A percentile compares a stretch with the other conserved stretches of the same genome.
phyloP scores from a whole-genome alignment of 306 rosid genomes.

The Malus domestica region DNA sequence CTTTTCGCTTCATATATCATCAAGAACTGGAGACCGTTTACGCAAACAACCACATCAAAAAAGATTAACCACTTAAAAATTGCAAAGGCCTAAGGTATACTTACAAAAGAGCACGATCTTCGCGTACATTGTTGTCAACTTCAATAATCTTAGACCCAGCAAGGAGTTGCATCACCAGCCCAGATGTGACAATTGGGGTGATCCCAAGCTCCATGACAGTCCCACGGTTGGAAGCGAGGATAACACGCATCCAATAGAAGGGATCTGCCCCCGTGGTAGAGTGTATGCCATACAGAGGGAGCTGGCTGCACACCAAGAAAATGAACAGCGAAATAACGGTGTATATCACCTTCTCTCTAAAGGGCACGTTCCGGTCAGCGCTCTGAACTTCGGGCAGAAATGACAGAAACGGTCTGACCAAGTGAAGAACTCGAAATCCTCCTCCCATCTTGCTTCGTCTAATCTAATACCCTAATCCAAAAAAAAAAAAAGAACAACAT shows the following conservation, averaged over 20 bases:
- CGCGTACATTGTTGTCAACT: slow-evolving; percentile 91
- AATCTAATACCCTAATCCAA: slow-evolving; percentile 15
- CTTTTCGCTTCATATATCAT: background rate
- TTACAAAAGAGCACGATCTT: slow-evolving; percentile 91
- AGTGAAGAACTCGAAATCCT: slow-evolving; percentile 91
- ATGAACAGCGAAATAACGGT: slow-evolving; percentile 82
- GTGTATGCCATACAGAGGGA: slow-evolving; percentile 91
- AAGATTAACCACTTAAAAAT: background rate
- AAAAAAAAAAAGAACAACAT: too few relatives aligned
- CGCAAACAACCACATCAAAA: background rate
- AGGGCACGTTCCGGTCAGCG: slow-evolving; percentile 82
- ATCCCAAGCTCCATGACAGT: slow-evolving; percentile 97
- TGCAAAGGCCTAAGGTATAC: slow-evolving; percentile 10
- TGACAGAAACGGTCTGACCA: slow-evolving; percentile 85
- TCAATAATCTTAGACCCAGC: slow-evolving; percentile 86
- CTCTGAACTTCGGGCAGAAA: slow-evolving; percentile 90
- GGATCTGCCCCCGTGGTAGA: slow-evolving; percentile 96
- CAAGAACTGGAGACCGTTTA: background rate
- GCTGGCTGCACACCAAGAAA: slow-evolving; percentile 90
- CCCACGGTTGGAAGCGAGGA: slow-evolving; percentile 89
- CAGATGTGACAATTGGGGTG: slow-evolving; percentile 91
- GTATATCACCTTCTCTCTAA: slow-evolving; percentile 91
- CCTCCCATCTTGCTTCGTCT: slow-evolving; percentile 61
- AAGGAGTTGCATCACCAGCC: slow-evolving; percentile 85
- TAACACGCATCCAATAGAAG: slow-evolving; percentile 94